Evolutionary conservation across 129 eudicot species (phyloP), one percentile per base, ranked within the genome.

Genomic region (Tagetes erecta): DNA sequence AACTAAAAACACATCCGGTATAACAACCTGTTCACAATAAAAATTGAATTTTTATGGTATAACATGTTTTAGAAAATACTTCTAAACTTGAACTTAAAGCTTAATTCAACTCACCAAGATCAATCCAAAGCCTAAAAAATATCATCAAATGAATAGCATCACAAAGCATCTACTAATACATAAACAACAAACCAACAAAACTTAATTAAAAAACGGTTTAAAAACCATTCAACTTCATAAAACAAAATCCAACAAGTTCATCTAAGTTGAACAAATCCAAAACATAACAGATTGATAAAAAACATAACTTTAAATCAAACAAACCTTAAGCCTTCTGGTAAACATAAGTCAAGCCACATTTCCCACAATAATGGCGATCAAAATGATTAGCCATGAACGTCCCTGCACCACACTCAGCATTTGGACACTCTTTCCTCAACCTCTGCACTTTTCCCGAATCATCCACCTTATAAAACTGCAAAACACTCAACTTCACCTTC

Each of bases 381-480:
- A 80, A 80, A 36, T 84, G 87, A 62, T 84, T 84, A 0, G 87
- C 87, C 84, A 80, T 84, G 64, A 85, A 85, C 1, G 89, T 82
- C 8, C 84, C 86, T 0, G 86, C 86, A 3, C 86, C 86, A 13
- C 86, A 83, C 80, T 83, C 86, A 0, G 86, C 86, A 10, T 83
- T 83, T 0, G 86, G 86, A 11, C 86, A 83, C 78, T 83, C 83
- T 3, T 83, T 83, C 67, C 86, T 64, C 80, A 83, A 31, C 83
- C 86, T 56, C 77, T 83, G 83, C 7, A 83, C 86, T 60, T 83
- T 83, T 0, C 86, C 86, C 0, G 80, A 75, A 34, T 83, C 86
- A 68, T 79, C 86, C 1, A 83, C 86, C 50, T 83, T 83, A 14
- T 83, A 83, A 12, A 83, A 83, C 83, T 83, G 86, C 73, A 83